Percentiles rank a stretch among this genome's conserved stretches.
phyloP scores from a whole-genome alignment of 805 yeast species.

The Sungouiella blattae region DNA sequence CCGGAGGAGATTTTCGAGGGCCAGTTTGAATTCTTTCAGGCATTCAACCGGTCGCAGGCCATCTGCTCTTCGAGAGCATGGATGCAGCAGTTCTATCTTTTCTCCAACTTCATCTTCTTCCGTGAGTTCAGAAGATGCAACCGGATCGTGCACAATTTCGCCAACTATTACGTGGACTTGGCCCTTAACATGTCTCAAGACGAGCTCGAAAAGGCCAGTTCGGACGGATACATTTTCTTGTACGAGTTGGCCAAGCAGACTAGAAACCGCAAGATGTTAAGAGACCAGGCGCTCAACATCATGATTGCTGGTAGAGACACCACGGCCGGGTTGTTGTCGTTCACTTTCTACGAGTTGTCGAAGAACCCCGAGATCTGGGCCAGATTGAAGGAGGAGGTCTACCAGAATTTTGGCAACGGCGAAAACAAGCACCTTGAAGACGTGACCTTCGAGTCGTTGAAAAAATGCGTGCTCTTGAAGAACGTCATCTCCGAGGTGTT shows the following conservation, averaged over 20 bases:
- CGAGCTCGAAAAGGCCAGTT: constrained; percentile 6
- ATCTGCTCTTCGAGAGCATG: constrained; percentile 8
- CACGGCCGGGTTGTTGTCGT: constrained; percentile 14
- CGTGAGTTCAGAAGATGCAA: constrained; percentile 3
- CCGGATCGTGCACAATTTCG: constrained; percentile 8
- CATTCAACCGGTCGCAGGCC: constrained; percentile 10
- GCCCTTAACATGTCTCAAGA: constrained; percentile 6
- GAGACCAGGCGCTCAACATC: constrained; percentile 14
- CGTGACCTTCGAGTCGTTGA: constrained; percentile 31
- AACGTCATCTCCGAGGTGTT: constrained; percentile 28
- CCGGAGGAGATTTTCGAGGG: constrained; percentile 10
- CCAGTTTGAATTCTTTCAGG: constrained; percentile 5
- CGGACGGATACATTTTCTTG: constrained; percentile 8
- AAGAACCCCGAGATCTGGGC: constrained; percentile 26
- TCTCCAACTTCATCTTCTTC: constrained; percentile 1
- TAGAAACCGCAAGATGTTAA: constrained; percentile 9
- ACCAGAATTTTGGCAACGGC: constrained; percentile 22
- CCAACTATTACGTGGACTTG: constrained; percentile 8
- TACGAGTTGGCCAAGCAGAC: constrained; percentile 12
- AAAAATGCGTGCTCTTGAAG: constrained; percentile 31
- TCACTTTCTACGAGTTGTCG: constrained; percentile 27
- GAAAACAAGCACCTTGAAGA: constrained; percentile 17
- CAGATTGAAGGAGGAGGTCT: constrained; percentile 26
- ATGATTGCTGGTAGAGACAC: constrained; percentile 17
- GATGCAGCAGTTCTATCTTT: constrained; percentile 9